phyloP scores from a whole-genome alignment of 75 land plant species.

The Selaginella moellendorffii region DNA sequence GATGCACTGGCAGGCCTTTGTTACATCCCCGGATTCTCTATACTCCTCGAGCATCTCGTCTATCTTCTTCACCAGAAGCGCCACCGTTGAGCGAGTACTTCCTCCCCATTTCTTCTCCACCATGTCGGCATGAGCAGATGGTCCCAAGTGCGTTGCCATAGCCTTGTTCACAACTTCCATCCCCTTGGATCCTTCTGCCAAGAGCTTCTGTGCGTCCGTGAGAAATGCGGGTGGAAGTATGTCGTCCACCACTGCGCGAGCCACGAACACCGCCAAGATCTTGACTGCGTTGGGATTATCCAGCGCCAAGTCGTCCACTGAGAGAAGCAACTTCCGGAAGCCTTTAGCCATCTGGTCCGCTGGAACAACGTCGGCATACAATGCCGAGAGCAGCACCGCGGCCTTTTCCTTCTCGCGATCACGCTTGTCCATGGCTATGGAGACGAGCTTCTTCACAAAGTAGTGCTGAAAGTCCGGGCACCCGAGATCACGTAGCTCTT shows the following conservation, averaged over 20 bases:
- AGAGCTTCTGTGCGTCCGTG: neutral
- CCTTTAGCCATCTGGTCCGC: neutral
- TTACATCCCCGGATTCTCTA: conserved; percentile 40
- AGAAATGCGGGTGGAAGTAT: neutral
- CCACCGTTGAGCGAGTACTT: conserved; percentile 48
- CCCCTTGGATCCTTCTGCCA: neutral
- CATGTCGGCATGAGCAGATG: neutral
- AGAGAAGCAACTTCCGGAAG: neutral
- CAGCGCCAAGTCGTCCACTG: neutral
- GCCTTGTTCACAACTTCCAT: neutral
- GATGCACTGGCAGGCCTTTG: conserved; percentile 56
- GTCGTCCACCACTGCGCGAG: neutral
- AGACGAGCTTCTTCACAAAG: neutral
- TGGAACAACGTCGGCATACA: neutral
- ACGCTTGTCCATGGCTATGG: neutral
- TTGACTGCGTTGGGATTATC: neutral
- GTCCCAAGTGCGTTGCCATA: neutral
- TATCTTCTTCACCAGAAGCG: conserved; percentile 41
- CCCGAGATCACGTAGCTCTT: neutral
- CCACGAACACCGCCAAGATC: neutral
- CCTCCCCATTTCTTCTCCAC: conserved; percentile 58
- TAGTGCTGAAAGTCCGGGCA: neutral
- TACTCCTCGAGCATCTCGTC: conserved; percentile 41
- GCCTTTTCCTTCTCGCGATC: neutral
- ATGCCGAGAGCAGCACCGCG: neutral